These are phyloP conservation scores for Leccinum longicurvipes DNA, from an alignment of 768 basidiomycete species.

Conservation along the genomic window DNA sequence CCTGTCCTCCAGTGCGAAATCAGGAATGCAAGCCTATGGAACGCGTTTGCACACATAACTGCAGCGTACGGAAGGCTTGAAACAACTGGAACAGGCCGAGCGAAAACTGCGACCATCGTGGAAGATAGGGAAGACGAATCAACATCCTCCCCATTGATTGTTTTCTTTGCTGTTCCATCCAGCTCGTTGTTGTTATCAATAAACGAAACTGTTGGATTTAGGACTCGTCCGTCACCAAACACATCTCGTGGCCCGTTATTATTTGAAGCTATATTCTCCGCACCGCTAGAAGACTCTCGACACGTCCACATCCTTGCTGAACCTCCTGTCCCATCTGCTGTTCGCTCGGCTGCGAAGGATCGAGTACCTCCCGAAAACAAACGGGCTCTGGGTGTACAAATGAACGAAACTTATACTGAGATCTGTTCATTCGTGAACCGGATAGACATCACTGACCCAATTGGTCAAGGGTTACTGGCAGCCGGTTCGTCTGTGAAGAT, in stretches of 20 bases:
- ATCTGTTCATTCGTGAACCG: slow-evolving; percentile 19
- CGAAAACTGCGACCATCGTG: slow-evolving; percentile 17
- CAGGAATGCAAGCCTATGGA: slow-evolving; percentile 7
- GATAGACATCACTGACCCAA: slow-evolving; percentile 23
- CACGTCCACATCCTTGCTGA: slow-evolving; percentile 25
- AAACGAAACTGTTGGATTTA: slow-evolving; percentile 16
- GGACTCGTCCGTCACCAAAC: slow-evolving; percentile 17
- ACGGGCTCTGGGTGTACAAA: slow-evolving; percentile 12
- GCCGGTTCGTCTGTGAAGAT: slow-evolving; percentile 20
- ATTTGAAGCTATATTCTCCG: slow-evolving; percentile 18
- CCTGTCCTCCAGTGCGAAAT: slow-evolving; percentile 27
- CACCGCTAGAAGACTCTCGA: slow-evolving; percentile 16
- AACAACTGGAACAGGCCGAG: slow-evolving; percentile 13
- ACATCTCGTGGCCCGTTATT: neutral
- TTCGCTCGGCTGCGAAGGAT: slow-evolving; percentile 8
- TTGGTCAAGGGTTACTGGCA: slow-evolving; percentile 13
- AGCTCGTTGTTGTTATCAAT: slow-evolving; percentile 13
- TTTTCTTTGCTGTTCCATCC: slow-evolving; percentile 24
- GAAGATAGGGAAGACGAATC: slow-evolving; percentile 18
- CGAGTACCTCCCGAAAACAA: slow-evolving; percentile 9
- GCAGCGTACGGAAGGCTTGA: slow-evolving; percentile 22
- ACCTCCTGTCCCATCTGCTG: slow-evolving; percentile 10
- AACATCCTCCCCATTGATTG: slow-evolving; percentile 18
- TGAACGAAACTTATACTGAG: slow-evolving; percentile 14
- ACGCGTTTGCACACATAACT: slow-evolving; percentile 20